These are phyloP conservation scores for Phyllosticta citrichinensis DNA, from an alignment of 2,329 filamentous ascomycete species.

Conservation along the genomic window DNA sequence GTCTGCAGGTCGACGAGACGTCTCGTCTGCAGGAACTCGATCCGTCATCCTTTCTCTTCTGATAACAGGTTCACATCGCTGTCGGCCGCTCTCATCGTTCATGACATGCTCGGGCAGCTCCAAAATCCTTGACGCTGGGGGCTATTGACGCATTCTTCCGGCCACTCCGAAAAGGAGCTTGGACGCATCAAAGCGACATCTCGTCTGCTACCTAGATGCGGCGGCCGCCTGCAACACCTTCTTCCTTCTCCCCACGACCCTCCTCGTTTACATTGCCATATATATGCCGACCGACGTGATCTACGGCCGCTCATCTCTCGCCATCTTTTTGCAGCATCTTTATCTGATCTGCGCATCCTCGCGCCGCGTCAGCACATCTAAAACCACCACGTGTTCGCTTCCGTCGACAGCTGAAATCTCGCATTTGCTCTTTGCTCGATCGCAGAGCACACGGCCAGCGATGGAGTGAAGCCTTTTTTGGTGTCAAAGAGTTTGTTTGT, in stretches of 20 bases:
- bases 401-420: background rate
- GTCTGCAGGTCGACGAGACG: background rate
- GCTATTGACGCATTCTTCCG: background rate
- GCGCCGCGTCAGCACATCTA: background rate
- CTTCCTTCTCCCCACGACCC: background rate
- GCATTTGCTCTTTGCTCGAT: background rate
- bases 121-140: background rate
- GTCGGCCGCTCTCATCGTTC: background rate
- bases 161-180: background rate
- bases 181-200: background rate
- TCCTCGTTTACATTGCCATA: background rate
- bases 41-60: background rate
- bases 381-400: background rate
- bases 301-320: background rate
- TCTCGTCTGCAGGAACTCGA: background rate
- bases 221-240: background rate
- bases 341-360: background rate
- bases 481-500: background rate
- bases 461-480: background rate
- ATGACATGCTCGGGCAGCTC: background rate
- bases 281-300: background rate
- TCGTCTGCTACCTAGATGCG: background rate
- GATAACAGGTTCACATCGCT: background rate
- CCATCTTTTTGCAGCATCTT: background rate
- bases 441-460: background rate